phyloP scores from a whole-genome alignment of 106 monocot genomes.

The Dioscorea zingiberensis region DNA sequence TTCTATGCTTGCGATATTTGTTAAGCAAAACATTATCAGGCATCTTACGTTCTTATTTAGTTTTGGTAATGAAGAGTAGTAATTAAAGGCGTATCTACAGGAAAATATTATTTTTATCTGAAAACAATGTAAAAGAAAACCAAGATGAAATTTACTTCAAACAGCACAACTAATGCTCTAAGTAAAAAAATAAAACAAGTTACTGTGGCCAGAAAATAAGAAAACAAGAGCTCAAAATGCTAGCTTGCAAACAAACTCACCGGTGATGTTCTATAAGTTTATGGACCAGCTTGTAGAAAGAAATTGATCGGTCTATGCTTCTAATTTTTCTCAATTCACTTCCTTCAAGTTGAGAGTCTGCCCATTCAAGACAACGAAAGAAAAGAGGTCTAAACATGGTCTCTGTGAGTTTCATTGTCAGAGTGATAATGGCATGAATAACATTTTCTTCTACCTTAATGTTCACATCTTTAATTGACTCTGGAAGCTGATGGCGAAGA shows the following conservation, averaged over 20 bases:
- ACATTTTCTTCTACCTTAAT: slow-evolving; percentile 63
- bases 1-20: too few relatives aligned
- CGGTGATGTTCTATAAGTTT: slow-evolving; percentile 78
- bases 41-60: too few relatives aligned
- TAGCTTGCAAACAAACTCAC: slow-evolving; percentile 18
- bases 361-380: slow-evolving; percentile 78
- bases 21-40: too few relatives aligned
- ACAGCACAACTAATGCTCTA: too few relatives aligned
- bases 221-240: background rate
- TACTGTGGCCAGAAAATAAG: background rate
- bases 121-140: too few relatives aligned
- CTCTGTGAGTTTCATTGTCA: slow-evolving; percentile 90
- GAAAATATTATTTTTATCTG: too few relatives aligned
- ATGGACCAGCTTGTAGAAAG: slow-evolving; percentile 82
- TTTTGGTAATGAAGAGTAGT: too few relatives aligned
- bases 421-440: slow-evolving; percentile 47
- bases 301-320: slow-evolving; percentile 59
- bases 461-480: slow-evolving; percentile 48
- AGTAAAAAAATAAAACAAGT: too few relatives aligned
- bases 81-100: too few relatives aligned
- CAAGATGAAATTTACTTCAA: too few relatives aligned
- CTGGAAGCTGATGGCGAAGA: slow-evolving; percentile 54
- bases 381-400: slow-evolving; percentile 96
- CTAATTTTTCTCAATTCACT: slow-evolving; percentile 23
- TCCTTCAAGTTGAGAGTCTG: slow-evolving; percentile 56